Conservation (phyloP, 495 filamentous ascomycete genomes). For the Hypoxylon rickii region DNA sequence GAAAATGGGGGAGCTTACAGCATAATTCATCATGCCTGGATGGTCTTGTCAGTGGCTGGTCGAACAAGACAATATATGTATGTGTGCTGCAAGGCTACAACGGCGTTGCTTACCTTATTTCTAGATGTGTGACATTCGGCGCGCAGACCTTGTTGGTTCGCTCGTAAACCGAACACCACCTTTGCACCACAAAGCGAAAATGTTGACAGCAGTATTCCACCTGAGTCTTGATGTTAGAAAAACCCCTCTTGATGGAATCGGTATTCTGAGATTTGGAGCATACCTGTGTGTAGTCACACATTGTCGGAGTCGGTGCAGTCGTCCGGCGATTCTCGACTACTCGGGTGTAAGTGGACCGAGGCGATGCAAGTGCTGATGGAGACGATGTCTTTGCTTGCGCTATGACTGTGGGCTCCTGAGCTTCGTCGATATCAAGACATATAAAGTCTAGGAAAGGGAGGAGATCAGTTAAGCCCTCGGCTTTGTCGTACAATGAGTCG, state of each 20-base stretch:
- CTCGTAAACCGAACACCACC: slow-evolving; percentile 39
- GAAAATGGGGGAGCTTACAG: slow-evolving; percentile 30
- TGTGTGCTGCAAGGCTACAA: slow-evolving; percentile 16
- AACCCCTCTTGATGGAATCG: background rate
- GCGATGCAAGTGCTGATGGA: background rate
- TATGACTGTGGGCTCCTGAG: too few species aligned
- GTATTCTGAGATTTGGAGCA: background rate
- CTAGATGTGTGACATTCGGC: slow-evolving; percentile 39
- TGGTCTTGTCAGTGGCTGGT: slow-evolving; percentile 9
- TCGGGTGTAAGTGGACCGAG: slow-evolving; percentile 3
- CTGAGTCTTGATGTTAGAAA: too few species aligned
- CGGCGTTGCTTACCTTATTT: slow-evolving; percentile 34
- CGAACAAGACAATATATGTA: slow-evolving; percentile 4
- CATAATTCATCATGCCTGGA: slow-evolving; percentile 39
- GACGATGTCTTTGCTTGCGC: background rate
- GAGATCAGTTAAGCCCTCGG: background rate
- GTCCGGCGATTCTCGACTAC: background rate
- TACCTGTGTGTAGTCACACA: slow-evolving; percentile 43
- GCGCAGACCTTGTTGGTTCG: slow-evolving; percentile 38
- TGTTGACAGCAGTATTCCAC: slow-evolving; percentile 42
- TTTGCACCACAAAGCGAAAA: slow-evolving; percentile 40
- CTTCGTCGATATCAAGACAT: too few species aligned
- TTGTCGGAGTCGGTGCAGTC: slow-evolving; percentile 6
- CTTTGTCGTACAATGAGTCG: slow-evolving; percentile 1
- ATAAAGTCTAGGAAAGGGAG: slow-evolving; percentile 11